These are phyloP conservation scores for Trichosporon coremiiforme DNA, from an alignment of 1,284 basidiomycete species.

Conservation along the genomic window DNA sequence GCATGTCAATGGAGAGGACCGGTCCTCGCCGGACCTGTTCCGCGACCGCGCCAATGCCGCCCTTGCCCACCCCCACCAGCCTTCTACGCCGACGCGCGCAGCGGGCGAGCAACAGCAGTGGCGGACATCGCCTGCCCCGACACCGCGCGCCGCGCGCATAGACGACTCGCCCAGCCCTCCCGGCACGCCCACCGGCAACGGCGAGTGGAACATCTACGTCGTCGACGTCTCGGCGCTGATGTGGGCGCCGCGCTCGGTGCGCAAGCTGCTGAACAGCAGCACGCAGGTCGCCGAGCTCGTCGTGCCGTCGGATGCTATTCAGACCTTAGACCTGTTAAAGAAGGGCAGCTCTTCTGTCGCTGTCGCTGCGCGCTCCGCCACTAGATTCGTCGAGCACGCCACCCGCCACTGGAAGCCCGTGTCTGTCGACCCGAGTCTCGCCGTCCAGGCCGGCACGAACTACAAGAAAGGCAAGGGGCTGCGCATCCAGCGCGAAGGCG, in stretches of 20 bases:
- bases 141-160: conserved; percentile 16
- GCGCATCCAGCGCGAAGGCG: conserved; percentile 44
- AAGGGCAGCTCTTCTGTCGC: conserved; percentile 78
- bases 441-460: conserved; percentile 39
- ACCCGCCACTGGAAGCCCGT: conserved; percentile 42
- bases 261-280: conserved; percentile 72
- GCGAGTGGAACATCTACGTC: conserved; percentile 59
- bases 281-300: conserved; percentile 68
- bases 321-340: conserved; percentile 90
- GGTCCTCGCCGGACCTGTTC: not conserved
- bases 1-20: conserved; percentile 16
- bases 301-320: conserved; percentile 84
- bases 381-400: conserved; percentile 55
- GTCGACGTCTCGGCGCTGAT: conserved; percentile 85
- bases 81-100: conserved; percentile 3
- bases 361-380: conserved; percentile 64
- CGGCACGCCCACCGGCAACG: conserved; percentile 17
- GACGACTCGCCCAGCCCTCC: conserved; percentile 26
- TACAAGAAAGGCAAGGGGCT: conserved; percentile 46
- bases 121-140: not conserved
- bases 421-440: conserved; percentile 38
- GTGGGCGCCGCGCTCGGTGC: conserved; percentile 76
- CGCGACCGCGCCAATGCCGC: not conserved
- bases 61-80: not conserved
- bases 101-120: conserved; percentile 5